Evolutionary conservation across 495 filamentous ascomycete genomes (phyloP).

Genomic region (Neurospora africana): DNA sequence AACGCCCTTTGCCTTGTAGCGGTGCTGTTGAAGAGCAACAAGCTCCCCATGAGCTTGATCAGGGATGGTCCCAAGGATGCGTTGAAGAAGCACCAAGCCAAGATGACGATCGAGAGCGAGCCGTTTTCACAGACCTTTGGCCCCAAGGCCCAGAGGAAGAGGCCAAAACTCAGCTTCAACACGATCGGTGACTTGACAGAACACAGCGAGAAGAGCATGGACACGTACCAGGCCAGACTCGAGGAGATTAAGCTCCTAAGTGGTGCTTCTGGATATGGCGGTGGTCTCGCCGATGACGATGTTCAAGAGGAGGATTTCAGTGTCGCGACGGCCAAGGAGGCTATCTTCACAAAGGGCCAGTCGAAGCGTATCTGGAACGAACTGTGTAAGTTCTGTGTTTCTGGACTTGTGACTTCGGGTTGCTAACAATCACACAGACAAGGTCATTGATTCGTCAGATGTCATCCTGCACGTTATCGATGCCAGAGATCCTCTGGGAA

Average conservation of each 20-base stretch:
- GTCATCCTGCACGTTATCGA: slow-evolving; percentile 92
- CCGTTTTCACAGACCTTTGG: slow-evolving; percentile 89
- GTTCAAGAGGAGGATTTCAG: slow-evolving; percentile 40
- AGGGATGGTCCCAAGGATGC: slow-evolving; percentile 48
- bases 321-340: slow-evolving; percentile 63
- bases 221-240: slow-evolving; percentile 63
- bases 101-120: slow-evolving; percentile 80
- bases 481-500: slow-evolving; percentile 82
- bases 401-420: background rate
- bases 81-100: slow-evolving; percentile 82
- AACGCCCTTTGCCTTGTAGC: slow-evolving; percentile 20
- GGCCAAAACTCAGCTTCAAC: slow-evolving; percentile 75
- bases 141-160: slow-evolving; percentile 83
- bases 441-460: slow-evolving; percentile 94
- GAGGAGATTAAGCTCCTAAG: slow-evolving; percentile 64
- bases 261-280: slow-evolving; percentile 52
- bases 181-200: slow-evolving; percentile 73
- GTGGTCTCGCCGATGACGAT: slow-evolving; percentile 24
- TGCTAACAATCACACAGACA: slow-evolving; percentile 30
- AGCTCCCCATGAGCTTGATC: slow-evolving; percentile 38
- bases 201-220: slow-evolving; percentile 64
- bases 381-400: slow-evolving; percentile 44
- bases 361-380: slow-evolving; percentile 97
- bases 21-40: slow-evolving; percentile 87
- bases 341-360: slow-evolving; percentile 90